Percentiles rank a stretch among this genome's conserved stretches.
phyloP scores from a whole-genome alignment of 495 filamentous ascomycete genomes.

The Pyrenula massariospora region DNA sequence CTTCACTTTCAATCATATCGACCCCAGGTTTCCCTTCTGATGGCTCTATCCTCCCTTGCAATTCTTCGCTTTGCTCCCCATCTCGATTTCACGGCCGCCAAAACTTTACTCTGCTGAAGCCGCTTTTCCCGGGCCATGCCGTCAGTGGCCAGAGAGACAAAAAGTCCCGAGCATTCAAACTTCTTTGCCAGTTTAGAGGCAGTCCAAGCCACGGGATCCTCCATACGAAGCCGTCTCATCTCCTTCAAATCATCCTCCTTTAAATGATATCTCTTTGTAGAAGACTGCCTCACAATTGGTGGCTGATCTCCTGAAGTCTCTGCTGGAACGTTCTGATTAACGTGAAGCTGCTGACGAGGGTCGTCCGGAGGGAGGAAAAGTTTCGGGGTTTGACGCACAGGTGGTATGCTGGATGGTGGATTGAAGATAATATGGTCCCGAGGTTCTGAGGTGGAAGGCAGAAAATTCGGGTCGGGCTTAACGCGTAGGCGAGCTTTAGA shows the following conservation, averaged over 20 bases:
- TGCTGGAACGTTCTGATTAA: slow-evolving; percentile 1
- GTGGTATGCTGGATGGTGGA: slow-evolving; percentile 75
- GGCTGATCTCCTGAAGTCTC: slow-evolving; percentile 31
- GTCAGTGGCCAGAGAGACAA: slow-evolving; percentile 48
- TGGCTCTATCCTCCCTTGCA: slow-evolving; percentile 62
- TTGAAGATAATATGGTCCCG: slow-evolving; percentile 78
- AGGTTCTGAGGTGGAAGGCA: slow-evolving; percentile 26
- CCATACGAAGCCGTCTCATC: slow-evolving; percentile 56
- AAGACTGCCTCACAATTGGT: slow-evolving; percentile 35
- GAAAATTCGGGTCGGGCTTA: slow-evolving; percentile 62
- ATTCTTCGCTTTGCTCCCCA: slow-evolving; percentile 62
- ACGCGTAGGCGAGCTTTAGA: slow-evolving; percentile 62
- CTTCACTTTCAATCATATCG: slow-evolving; percentile 33
- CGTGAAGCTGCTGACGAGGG: slow-evolving; percentile 48
- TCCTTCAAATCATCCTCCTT: slow-evolving; percentile 61
- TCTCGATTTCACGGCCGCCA: slow-evolving; percentile 51
- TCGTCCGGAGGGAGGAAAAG: slow-evolving; percentile 82
- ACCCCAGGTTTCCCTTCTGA: slow-evolving; percentile 50
- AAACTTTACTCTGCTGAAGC: slow-evolving; percentile 35
- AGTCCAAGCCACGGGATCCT: slow-evolving; percentile 64
- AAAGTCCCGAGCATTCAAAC: slow-evolving; percentile 66
- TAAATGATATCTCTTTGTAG: slow-evolving; percentile 68
- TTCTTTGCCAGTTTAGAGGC: slow-evolving; percentile 54
- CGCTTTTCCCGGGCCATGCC: slow-evolving; percentile 32
- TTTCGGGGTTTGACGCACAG: slow-evolving; percentile 73